Percentiles rank a stretch among this genome's conserved stretches.
Evolutionary conservation across 495 filamentous ascomycete species (phyloP).

Genomic region (Chaetomium cochliodes): DNA sequence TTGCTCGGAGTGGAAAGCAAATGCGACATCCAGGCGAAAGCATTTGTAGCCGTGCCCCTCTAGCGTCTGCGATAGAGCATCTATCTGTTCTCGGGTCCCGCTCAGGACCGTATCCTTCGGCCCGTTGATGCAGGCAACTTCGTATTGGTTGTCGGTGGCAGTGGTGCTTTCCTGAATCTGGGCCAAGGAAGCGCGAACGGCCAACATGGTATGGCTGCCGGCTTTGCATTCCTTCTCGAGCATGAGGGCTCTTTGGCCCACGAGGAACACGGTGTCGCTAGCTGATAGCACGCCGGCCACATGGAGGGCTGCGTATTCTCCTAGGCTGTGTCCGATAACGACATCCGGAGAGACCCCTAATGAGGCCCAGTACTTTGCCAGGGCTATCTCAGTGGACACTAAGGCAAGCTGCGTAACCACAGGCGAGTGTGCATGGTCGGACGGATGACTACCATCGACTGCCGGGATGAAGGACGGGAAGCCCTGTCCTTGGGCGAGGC

Average conservation of each 20-base stretch:
- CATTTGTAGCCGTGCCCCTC: constrained; percentile 60
- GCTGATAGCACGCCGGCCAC: constrained; percentile 76
- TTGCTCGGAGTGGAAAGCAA: constrained; percentile 79
- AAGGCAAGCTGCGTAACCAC: constrained; percentile 81
- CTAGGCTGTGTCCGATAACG: constrained; percentile 81
- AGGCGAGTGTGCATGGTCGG: constrained; percentile 62
- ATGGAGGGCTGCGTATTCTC: constrained; percentile 84
- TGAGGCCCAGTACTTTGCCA: constrained; percentile 74
- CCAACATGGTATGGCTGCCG: constrained; percentile 70
- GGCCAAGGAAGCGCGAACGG: constrained; percentile 49
- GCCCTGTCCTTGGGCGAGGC: constrained; percentile 65
- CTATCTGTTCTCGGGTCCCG: constrained; percentile 53
- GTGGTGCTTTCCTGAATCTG: constrained; percentile 43
- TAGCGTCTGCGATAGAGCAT: constrained; percentile 59
- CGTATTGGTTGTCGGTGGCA: constrained; percentile 19
- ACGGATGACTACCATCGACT: constrained; percentile 60
- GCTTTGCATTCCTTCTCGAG: constrained; percentile 68
- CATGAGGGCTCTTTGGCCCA: constrained; percentile 72
- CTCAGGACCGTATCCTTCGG: constrained; percentile 61
- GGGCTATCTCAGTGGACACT: constrained; percentile 77
- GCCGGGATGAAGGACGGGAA: constrained; percentile 69
- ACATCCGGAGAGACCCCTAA: constrained; percentile 73
- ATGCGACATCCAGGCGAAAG: constrained; percentile 68
- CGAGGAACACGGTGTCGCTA: constrained; percentile 75
- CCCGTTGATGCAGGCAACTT: constrained; percentile 63